phyloP scores from a whole-genome alignment of 106 monocot species.

The Iris macrosiphon region DNA sequence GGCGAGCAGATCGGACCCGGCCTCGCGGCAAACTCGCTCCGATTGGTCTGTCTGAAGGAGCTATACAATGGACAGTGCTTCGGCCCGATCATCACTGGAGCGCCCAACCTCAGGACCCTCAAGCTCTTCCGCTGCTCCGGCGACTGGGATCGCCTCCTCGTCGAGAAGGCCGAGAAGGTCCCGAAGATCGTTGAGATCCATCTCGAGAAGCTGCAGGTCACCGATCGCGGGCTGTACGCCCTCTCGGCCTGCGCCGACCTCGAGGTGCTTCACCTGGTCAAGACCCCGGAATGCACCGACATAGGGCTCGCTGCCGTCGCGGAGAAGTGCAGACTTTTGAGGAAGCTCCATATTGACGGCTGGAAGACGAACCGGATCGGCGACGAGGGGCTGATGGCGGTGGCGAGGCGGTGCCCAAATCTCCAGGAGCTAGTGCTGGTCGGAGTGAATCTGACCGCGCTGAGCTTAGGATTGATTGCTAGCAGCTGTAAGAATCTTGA shows the following conservation, averaged over 20 bases:
- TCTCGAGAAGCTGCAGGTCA: constrained; percentile 79
- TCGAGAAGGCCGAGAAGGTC: constrained; percentile 27
- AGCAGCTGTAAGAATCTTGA: constrained; percentile 57
- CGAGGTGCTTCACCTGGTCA: constrained; percentile 74
- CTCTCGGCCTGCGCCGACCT: constrained; percentile 34
- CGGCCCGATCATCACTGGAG: constrained; percentile 33
- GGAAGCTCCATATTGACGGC: constrained; percentile 86
- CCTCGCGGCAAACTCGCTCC: constrained; percentile 28
- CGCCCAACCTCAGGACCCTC: constrained; percentile 52
- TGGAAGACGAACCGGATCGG: constrained; percentile 82
- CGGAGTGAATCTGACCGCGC: constrained; percentile 68
- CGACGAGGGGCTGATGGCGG: constrained; percentile 44
- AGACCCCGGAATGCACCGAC: constrained; percentile 74
- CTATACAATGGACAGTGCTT: constrained; percentile 76
- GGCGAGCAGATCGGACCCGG: background rate
- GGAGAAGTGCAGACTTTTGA: constrained; percentile 38
- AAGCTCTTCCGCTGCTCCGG: constrained; percentile 67
- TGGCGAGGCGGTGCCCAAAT: constrained; percentile 45
- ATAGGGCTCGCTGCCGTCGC: constrained; percentile 38
- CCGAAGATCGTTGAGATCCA: constrained; percentile 52
- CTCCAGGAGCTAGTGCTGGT: constrained; percentile 76
- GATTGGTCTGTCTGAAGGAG: constrained; percentile 62
- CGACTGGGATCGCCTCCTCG: constrained; percentile 62
- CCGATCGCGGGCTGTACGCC: constrained; percentile 49
- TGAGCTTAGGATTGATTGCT: constrained; percentile 49